Evolutionary conservation across 1,284 basidiomycete genomes (phyloP).

Genomic region (Trichosporon coremiiforme): DNA sequence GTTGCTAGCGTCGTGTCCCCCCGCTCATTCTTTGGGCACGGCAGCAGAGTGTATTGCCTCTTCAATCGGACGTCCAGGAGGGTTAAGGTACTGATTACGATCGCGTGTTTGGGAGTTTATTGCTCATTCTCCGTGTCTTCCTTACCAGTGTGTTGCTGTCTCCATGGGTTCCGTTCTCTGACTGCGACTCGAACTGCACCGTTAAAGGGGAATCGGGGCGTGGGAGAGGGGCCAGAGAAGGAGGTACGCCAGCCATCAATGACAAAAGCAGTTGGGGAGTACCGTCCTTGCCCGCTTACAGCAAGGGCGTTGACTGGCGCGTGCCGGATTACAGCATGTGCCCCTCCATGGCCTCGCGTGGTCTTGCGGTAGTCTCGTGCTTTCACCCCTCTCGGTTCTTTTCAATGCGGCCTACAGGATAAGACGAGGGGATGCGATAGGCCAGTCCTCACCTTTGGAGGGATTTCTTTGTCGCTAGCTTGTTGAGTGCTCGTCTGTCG

Average conservation of each 20-base stretch:
- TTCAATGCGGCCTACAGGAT: not conserved
- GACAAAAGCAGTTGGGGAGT: not conserved
- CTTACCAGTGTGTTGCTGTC: not conserved
- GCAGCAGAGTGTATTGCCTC: not conserved
- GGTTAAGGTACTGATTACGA: not conserved
- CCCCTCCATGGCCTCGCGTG: not conserved
- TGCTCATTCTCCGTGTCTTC: not conserved
- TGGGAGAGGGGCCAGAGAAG: too few species aligned
- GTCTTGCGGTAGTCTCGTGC: not conserved
- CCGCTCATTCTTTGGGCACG: not conserved
- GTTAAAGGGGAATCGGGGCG: not conserved
- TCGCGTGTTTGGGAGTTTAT: conserved; percentile 3
- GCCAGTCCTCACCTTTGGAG: too few species aligned
- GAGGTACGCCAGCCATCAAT: not conserved
- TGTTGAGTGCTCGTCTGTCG: too few species aligned
- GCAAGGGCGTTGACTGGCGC: not conserved
- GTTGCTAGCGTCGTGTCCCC: not conserved
- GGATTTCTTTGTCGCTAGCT: not conserved
- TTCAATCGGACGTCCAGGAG: not conserved
- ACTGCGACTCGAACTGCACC: not conserved
- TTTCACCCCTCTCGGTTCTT: not conserved
- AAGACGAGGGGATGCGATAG: too few species aligned
- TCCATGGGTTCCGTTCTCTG: too few species aligned
- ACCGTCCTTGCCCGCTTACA: not conserved
- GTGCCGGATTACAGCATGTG: not conserved